Conservation (phyloP, 441 rosid species). For the Macaranga tanarius region DNA sequence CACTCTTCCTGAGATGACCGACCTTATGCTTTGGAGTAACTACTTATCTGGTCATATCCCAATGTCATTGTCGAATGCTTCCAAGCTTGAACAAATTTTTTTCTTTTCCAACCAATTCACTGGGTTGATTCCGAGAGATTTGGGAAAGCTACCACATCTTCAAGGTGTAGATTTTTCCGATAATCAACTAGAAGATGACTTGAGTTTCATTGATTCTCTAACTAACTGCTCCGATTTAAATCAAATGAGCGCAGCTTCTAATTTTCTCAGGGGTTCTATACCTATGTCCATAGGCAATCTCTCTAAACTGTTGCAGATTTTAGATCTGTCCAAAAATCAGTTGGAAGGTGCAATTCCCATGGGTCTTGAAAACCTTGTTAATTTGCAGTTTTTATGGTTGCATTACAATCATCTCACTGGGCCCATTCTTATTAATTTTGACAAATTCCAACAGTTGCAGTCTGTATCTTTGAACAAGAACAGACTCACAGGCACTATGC, state of each 20-base stretch:
- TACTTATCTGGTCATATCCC: neutral
- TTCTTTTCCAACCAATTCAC: neutral
- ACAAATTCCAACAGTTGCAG: neutral
- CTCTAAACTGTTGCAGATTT: neutral
- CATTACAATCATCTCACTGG: neutral
- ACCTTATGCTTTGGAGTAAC: neutral
- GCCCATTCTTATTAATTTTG: neutral
- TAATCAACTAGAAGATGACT: neutral
- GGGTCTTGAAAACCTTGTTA: neutral
- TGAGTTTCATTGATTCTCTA: slow-evolving; percentile 5
- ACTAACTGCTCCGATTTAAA: neutral
- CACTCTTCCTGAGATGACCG: neutral
- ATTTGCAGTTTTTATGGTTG: neutral
- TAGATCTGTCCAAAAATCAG: neutral
- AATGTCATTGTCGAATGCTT: neutral
- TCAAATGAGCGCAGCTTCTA: neutral
- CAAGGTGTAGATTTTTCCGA: neutral
- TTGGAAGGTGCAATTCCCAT: neutral
- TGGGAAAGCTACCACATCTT: neutral
- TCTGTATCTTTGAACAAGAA: neutral
- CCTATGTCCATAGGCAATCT: slow-evolving; percentile 13
- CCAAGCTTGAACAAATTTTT: neutral
- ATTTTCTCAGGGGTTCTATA: neutral
- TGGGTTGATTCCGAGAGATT: neutral
- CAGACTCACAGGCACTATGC: neutral